Evolutionary conservation across 1,139 yeast species (phyloP).

Genomic region (Hyphopichia fennica): DNA sequence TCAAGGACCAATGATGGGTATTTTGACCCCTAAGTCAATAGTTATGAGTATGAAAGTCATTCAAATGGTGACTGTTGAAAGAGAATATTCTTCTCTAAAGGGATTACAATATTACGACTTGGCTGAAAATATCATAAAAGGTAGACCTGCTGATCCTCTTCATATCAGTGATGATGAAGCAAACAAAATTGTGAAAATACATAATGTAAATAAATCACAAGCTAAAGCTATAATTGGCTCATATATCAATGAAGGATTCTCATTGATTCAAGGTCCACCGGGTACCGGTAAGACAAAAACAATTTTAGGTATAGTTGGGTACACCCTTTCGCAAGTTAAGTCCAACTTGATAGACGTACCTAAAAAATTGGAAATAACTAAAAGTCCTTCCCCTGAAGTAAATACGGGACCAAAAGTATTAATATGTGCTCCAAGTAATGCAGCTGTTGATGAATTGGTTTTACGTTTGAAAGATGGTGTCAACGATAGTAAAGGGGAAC

Average conservation of each 20-base stretch:
- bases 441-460: slow-evolving; percentile 98
- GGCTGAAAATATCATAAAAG: slow-evolving; percentile 60
- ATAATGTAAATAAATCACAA: slow-evolving; percentile 79
- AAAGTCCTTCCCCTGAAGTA: slow-evolving; percentile 6
- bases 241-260: slow-evolving; percentile 68
- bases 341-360: slow-evolving; percentile 31
- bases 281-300: slow-evolving; percentile 99
- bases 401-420: slow-evolving; percentile 47
- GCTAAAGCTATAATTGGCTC: slow-evolving; percentile 86
- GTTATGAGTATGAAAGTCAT: slow-evolving; percentile 70
- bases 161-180: slow-evolving; percentile 37
- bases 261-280: slow-evolving; percentile 95
- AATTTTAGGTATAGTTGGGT: slow-evolving; percentile 86
- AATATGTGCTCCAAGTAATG: slow-evolving; percentile 98
- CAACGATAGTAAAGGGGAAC: slow-evolving; percentile 54
- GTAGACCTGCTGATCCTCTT: slow-evolving; percentile 53
- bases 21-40: slow-evolving; percentile 62
- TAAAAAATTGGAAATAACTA: slow-evolving; percentile 5
- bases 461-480: slow-evolving; percentile 79
- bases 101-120: slow-evolving; percentile 84
- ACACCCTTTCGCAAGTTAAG: slow-evolving; percentile 46
- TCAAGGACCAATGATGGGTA: slow-evolving; percentile 48
- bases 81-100: slow-evolving; percentile 83
- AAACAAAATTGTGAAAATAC: slow-evolving; percentile 40
- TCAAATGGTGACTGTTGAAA: slow-evolving; percentile 88